Percentiles rank a stretch among this genome's conserved stretches.
Evolutionary conservation across 345 rosid genomes (phyloP).

Genomic region (Capsella bursapastoris): DNA sequence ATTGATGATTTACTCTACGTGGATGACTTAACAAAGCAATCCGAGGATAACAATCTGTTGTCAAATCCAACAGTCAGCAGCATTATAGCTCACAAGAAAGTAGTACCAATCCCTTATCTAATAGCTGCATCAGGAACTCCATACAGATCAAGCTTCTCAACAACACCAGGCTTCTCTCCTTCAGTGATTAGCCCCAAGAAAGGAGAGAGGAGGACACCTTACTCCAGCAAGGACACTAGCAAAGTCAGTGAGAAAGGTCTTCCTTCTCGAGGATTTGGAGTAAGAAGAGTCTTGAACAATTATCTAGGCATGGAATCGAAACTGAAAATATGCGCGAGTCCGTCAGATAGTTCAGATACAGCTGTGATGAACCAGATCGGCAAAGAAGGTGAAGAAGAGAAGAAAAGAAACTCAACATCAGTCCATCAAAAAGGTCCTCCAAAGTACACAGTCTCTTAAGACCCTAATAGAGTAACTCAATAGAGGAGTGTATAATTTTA

Average conservation of each 20-base stretch:
- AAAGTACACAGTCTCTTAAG: constrained; percentile 52
- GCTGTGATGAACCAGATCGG: constrained; percentile 12
- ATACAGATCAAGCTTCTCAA: constrained; percentile 60
- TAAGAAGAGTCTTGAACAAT: constrained; percentile 71
- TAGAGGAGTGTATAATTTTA: constrained; percentile 11
- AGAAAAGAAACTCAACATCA: constrained; percentile 40
- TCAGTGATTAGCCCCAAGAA: constrained; percentile 61
- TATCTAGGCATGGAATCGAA: constrained; percentile 81
- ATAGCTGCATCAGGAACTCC: constrained; percentile 70
- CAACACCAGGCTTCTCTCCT: constrained; percentile 76
- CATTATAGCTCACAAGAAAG: constrained; percentile 61
- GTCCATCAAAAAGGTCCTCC: constrained; percentile 49
- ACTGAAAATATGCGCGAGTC: constrained; percentile 57
- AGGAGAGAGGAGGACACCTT: constrained; percentile 73
- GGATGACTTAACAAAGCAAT: constrained; percentile 80
- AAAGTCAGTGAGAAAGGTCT: constrained; percentile 44
- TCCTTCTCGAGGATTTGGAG: constrained; percentile 85
- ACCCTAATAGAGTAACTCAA: not conserved
- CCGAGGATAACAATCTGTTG: constrained; percentile 55
- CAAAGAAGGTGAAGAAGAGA: constrained; percentile 33
- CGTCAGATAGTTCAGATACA: constrained; percentile 50
- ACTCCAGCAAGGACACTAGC: constrained; percentile 45
- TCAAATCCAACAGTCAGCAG: constrained; percentile 63
- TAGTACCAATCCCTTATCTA: constrained; percentile 60
- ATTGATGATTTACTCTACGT: constrained; percentile 91